A percentile compares a stretch with the other conserved stretches of the same genome.
These are phyloP conservation scores for Allium fistulosum DNA, from an alignment of 106 monocot species.

Conservation along the genomic window DNA sequence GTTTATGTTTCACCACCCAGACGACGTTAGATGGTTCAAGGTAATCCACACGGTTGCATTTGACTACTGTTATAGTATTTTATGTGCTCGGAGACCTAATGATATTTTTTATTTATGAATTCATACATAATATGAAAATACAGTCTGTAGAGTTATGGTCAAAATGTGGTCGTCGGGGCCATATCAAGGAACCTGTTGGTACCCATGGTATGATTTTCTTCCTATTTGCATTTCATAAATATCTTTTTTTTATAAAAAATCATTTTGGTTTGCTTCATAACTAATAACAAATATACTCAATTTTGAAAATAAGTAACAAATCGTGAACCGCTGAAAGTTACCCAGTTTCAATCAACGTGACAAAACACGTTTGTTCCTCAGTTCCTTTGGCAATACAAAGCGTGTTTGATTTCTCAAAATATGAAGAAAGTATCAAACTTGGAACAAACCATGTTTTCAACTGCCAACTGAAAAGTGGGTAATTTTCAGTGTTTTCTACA, in stretches of 20 bases:
- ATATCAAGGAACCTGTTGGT: slow-evolving; percentile 85
- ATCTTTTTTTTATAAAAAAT: neutral
- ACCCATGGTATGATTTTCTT: slow-evolving; percentile 65
- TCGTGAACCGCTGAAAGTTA: no score
- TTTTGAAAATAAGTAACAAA: no score
- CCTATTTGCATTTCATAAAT: neutral
- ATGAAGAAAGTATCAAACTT: no score
- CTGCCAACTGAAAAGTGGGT: no score
- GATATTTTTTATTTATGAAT: no score
- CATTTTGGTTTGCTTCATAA: neutral
- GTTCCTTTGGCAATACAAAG: no score
- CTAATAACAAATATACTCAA: no score
- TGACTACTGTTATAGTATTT: neutral
- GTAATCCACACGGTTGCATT: slow-evolving; percentile 17
- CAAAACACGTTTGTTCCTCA: no score
- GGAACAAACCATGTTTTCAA: no score
- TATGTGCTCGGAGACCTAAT: neutral
- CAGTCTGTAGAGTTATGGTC: slow-evolving; percentile 86
- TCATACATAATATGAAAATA: neutral
- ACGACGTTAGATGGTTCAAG: slow-evolving; percentile 98
- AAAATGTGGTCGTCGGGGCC: slow-evolving; percentile 83
- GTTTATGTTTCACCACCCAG: slow-evolving; percentile 93
- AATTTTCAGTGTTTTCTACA: no score
- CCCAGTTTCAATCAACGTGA: no score
- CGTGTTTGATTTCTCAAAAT: no score